Conservation (phyloP, 2,329 filamentous ascomycete species). For the Neopestalotiopsis rosae region DNA sequence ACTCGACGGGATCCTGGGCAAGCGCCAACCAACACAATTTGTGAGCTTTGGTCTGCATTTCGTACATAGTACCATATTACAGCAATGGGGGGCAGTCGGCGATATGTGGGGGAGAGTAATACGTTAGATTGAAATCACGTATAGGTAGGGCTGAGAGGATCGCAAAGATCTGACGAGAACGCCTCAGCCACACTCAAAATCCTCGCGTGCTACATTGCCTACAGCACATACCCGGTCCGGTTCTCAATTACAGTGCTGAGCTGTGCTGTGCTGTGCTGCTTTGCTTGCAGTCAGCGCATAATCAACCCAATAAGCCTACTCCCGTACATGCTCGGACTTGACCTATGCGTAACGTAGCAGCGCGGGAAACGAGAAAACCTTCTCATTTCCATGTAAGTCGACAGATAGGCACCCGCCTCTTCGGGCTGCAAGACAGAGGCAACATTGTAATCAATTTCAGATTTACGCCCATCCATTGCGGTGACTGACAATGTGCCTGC, state of each 20-base stretch:
- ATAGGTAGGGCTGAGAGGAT: background rate
- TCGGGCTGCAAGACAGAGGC: too few species aligned
- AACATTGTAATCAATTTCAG: too few species aligned
- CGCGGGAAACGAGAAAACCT: background rate
- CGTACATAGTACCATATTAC: background rate
- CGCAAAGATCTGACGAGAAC: constrained; percentile 2
- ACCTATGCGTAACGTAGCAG: background rate
- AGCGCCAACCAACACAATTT: background rate
- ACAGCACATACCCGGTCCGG: background rate
- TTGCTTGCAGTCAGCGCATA: too few species aligned
- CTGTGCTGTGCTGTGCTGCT: too few species aligned
- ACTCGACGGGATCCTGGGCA: background rate
- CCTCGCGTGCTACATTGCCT: background rate
- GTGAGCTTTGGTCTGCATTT: background rate
- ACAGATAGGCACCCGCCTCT: too few species aligned
- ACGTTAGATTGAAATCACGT: background rate
- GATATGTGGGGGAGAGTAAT: background rate
- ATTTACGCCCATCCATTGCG: background rate
- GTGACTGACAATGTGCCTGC: background rate
- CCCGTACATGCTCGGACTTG: background rate
- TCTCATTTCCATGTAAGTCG: background rate
- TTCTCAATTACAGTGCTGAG: background rate
- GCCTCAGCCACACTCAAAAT: background rate
- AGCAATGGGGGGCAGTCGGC: too few species aligned
- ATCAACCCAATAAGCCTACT: background rate